Base-by-base conservation (phyloP, 345 rosid genomes). In the Pugionium dolabratum region DNA sequence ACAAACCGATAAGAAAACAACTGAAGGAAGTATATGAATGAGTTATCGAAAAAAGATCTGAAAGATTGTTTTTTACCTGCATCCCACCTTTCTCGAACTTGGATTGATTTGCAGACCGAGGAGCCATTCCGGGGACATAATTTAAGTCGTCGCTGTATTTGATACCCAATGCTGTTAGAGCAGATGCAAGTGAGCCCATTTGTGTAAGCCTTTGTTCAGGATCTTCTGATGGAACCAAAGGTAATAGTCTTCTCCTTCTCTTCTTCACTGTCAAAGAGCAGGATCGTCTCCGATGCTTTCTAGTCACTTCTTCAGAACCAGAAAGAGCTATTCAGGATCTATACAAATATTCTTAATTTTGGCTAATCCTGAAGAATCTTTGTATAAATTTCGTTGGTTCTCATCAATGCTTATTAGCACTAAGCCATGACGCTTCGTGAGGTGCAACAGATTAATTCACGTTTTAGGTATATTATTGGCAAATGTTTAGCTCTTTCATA, bases 181-280 rank as follows among this genome's bases (percentile, higher is more conserved):
- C 96, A 75, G 81, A 51, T 41, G 97, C 97, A 72, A 91, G 94
- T 33, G 94, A 73, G 30, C 90, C 81, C 97, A 91, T 82, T 71
- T 91, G 90, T 64, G 72, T 47, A 75, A 88, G 70, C 57, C 94
- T 79, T 63, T 54, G 76, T 9, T 67, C 72, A 67, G 76, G 84
- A 78, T 85, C 87, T 59, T 85, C 87, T 30, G 84, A 77, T 69
- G 98, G 92, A 67, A 80, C 71, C 76, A 82, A 84, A 62, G 91
- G 84, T 79, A 89, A 71, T n/a, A 89, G 69, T 45, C 79, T 84
- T 76, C 92, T 79, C 40, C 80, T 84, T 76, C 82, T 91, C 90
- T 89, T 91, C 76, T 83, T 91, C 76, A 86, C 71, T 31, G 86
- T 92, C 69, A 87, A 79, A 30, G 90, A 66, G 65, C 82, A 69